Conservation (phyloP, 345 rosid genomes). For the Syzygium aromaticum region DNA sequence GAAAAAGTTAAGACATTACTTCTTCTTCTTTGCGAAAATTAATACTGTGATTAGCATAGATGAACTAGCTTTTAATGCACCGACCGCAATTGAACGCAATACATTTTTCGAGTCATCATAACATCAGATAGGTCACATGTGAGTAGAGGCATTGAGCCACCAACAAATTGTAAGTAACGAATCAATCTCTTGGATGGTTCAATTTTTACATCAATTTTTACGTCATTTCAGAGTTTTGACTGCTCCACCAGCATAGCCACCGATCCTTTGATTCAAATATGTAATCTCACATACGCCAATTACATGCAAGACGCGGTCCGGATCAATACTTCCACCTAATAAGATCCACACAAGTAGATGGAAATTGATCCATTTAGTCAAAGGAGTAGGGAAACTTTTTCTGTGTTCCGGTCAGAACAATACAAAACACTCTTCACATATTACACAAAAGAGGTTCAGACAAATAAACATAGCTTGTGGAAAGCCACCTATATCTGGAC, state of each 20-base stretch:
- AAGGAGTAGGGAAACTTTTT: neutral
- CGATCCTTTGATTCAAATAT: no score
- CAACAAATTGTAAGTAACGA: neutral
- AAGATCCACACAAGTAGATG: neutral
- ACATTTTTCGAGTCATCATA: neutral
- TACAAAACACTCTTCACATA: neutral
- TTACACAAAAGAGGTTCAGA: neutral
- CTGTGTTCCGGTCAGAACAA: neutral
- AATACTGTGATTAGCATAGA: neutral
- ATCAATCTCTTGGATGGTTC: neutral
- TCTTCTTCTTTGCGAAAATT: neutral
- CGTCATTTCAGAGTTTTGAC: neutral
- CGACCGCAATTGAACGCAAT: neutral
- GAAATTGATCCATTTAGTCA: neutral
- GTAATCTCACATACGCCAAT: no score
- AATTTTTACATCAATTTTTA: neutral
- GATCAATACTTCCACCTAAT: no score
- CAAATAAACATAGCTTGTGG: neutral
- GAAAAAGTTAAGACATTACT: neutral
- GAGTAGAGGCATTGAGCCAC: neutral
- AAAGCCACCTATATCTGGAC: neutral
- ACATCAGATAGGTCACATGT: neutral
- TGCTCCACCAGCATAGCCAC: neutral
- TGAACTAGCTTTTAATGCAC: neutral
- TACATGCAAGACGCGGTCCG: no score